Evolutionary conservation across 495 filamentous ascomycete genomes (phyloP), one percentile per base, ranked within the genome.

Genomic region (Penicillium manginii): DNA sequence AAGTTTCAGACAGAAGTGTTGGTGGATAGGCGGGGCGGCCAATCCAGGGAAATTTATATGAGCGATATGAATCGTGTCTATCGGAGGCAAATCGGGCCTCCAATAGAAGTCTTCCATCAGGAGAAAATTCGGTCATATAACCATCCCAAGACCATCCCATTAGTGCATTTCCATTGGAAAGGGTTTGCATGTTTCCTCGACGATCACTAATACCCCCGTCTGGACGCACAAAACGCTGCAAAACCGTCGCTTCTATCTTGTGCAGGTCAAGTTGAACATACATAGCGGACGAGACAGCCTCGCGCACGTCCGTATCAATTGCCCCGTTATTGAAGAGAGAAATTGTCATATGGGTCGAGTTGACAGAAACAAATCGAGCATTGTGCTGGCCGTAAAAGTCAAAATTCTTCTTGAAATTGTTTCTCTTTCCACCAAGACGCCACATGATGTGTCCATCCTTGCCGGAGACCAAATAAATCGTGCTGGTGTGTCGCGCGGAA

Each of bases 351-450:
- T 63, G 54, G 21, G 75, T 76, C 8, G 63, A 61, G 26, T 68
- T 70, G 9, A 72, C 53, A 54, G 63, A 64, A 12, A 79, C 49
- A 58, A 73, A 74, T 73, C 77, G 65, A 1, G 76, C 80, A 57
- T 85, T 73, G 58, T 85, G 81, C 61, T 84, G 81, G 50, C 74
- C 77, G 23, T 65, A 68, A 67, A 85, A 83, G 4, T 76, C 55
- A 54, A 75, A 62, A 37, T 62, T 54, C 52, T 64, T 55, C 39
- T 61, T 33, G 49, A 78, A 73, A 10, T 69, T 60, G 54, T 73
- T 52, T 40, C 56, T 49, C 59, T 73, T 53, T 18, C 82, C 81
- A 23, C 78, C 69, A 26, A 85, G 65, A 6, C 72, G 72, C 81
- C 81, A 84, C 45, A 81, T 72, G 57, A 84, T 74, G n/a, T 64